These are phyloP conservation scores for Parmales sp. DNA, from an alignment of 108 stramenopile genomes.

Conservation along the genomic window DNA sequence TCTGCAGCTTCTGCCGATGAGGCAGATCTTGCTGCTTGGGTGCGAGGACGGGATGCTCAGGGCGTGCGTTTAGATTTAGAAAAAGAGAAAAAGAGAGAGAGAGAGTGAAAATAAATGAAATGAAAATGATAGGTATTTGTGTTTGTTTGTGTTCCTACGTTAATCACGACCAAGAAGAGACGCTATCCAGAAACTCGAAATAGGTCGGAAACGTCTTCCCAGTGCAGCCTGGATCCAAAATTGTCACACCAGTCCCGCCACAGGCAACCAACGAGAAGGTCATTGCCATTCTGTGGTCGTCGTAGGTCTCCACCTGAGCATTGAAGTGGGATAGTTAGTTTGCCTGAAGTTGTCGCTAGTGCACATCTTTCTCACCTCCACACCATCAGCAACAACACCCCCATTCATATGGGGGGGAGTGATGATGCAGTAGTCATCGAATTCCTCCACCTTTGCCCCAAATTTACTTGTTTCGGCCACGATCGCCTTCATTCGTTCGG, in stretches of 20 bases:
- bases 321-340: too few species aligned
- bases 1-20: not conserved
- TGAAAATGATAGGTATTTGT: too few species aligned
- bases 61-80: not conserved
- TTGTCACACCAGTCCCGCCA: slow-evolving; percentile 69
- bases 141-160: too few species aligned
- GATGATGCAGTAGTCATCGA: slow-evolving; percentile 84
- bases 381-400: too few species aligned
- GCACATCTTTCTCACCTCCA: too few species aligned
- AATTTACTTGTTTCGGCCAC: slow-evolving; percentile 93
- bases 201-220: slow-evolving; percentile 95
- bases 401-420: slow-evolving; percentile 71
- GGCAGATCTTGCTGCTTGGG: not conserved
- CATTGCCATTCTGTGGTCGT: slow-evolving; percentile 98
- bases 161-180: slow-evolving; percentile 30
- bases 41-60: not conserved
- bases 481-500: slow-evolving; percentile 96
- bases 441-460: slow-evolving; percentile 86
- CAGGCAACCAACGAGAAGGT: slow-evolving; percentile 92
- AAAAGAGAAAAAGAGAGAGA: not conserved
- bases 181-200: slow-evolving; percentile 79
- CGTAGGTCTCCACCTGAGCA: slow-evolving; percentile 93
- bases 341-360: too few species aligned
- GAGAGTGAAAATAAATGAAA: too few species aligned
- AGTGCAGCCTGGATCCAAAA: slow-evolving; percentile 90